Evolutionary conservation across 2,329 filamentous ascomycete genomes (phyloP), one percentile per base, ranked within the genome.

Genomic region (Cladosporium cucumerinum): DNA sequence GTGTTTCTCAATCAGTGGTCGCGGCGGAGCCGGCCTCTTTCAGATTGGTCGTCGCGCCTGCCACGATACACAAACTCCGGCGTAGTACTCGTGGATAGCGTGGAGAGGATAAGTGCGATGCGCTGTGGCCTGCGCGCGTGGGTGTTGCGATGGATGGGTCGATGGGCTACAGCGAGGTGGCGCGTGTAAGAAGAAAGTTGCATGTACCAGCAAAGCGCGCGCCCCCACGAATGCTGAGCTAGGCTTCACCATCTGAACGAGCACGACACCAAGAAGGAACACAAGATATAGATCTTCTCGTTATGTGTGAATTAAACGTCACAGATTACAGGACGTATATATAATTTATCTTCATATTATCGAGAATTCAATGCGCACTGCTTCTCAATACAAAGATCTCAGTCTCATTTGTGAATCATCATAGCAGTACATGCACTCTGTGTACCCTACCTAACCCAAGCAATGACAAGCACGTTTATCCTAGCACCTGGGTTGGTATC

Each of bases 81-180:
- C 26, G 43, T 14, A 7, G 5, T 25, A n/a, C 25, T 34, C 46
- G 58, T 51, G 43, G 16, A 61, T 7, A 18, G 48, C 30, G 48
- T 43, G 12, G 25, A 43, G 48, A 23, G 1, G 16, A 2, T 28
- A 16, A 6, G 32, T 48, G 49, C 11, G 60, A 67, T 69, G 72
- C 72, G 72, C 73, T 67, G 71, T 75, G 71, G 63, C 72, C 72
- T 72, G 72, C 71, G 73, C 60, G 60, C 60, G 48, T 43, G 34
- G 34, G 34, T 54, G 58, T 23, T 34, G 46, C 46, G 58, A 61
- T 61, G 46, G 43, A 36, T 34, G 2, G 43, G 49, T 34, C 5
- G 30, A 28, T 61, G 43, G 39, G 28, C 28, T 49, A 21, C 26
- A 32, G 36, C 28, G 54, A 59, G 57, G 43, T 30, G 36, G 26